A percentile compares a stretch with the other conserved stretches of the same genome.
These are phyloP conservation scores for Tetracladium marchalianum DNA, from an alignment of 495 filamentous ascomycete species.

Conservation along the genomic window DNA sequence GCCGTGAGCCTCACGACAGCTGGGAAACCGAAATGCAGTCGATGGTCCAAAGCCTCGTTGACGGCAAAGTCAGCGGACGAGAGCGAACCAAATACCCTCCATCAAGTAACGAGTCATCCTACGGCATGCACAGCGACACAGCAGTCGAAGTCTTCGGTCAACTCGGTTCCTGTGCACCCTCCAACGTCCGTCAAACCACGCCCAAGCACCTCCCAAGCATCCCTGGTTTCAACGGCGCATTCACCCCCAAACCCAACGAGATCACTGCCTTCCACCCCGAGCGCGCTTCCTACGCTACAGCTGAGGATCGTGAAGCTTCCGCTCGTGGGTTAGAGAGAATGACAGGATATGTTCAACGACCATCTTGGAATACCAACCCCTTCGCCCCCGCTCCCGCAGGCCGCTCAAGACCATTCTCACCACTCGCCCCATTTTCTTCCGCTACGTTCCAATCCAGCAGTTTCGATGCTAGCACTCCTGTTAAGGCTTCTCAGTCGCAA, in stretches of 20 bases:
- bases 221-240: conserved; percentile 14
- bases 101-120: conserved; percentile 22
- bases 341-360: conserved; percentile 6
- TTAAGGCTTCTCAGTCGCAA: conserved; percentile 6
- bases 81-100: conserved; percentile 2
- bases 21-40: conserved; percentile 37
- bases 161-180: conserved; percentile 2
- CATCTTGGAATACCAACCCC: not conserved
- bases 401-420: not conserved
- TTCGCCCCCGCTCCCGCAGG: too few species aligned
- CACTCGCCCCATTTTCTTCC: conserved; percentile 11
- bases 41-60: conserved; percentile 58
- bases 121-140: conserved; percentile 19
- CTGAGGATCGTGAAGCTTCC: conserved; percentile 6
- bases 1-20: conserved; percentile 19
- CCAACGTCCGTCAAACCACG: conserved; percentile 7
- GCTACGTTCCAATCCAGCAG: conserved; percentile 26
- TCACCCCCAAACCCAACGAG: conserved; percentile 19
- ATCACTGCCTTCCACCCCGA: conserved; percentile 10
- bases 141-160: conserved; percentile 19
- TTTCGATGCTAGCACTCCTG: conserved; percentile 23
- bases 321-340: conserved; percentile 12
- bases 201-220: conserved; percentile 16
- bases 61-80: not conserved
- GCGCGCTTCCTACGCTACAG: conserved; percentile 5